Evolutionary conservation across 179 eudicot genomes (phyloP), one percentile per base, ranked within the genome.

Genomic region (Patellifolia procumbens): DNA sequence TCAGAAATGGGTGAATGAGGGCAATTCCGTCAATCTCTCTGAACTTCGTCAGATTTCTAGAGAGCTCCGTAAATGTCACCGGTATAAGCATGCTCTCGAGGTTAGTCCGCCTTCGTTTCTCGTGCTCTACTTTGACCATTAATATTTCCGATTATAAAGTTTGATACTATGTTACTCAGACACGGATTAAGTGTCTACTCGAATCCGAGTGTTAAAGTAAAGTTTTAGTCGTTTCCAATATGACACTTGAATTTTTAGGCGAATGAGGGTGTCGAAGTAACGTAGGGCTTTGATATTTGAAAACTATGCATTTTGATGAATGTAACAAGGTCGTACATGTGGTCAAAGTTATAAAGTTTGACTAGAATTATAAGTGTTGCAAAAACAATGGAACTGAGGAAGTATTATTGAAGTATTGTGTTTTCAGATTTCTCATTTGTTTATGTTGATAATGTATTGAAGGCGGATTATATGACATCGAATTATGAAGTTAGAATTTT

Each of bases 21-120:
- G 98, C 16, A 79, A 82, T 72, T n/a, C 59, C 64, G 81, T 94
- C 31, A 77, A 85, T 74, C 58, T 84, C 22, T 78, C 88, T 3
- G 86, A 94, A 31, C 96, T 94, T 45, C 89, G 97, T 16, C 73
- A 53, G 43, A 92, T 94, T 64, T 90, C 86, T 43, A 75, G 75
- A 53, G 94, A 91, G 0, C 92, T 94, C 22, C 83, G 93, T 22
- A 85, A 77, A 72, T 85, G 83, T 4, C 89, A 78, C 35, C 94
- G 97, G 19, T 92, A 75, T 76, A 94, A 94, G 81, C 98, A 94
- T 32, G 98, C 98, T 70, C 92, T 92, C 17, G 98, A 94, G 98
- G 98, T 94, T 51, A 34, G 3, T 35, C 32, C 43, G 65, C 22
- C 5, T 24, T 11, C 15, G 90, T 56, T 68, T 2, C 16, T 43